phyloP scores from a whole-genome alignment of 345 rosid genomes.

The Eucalyptus urophylla region DNA sequence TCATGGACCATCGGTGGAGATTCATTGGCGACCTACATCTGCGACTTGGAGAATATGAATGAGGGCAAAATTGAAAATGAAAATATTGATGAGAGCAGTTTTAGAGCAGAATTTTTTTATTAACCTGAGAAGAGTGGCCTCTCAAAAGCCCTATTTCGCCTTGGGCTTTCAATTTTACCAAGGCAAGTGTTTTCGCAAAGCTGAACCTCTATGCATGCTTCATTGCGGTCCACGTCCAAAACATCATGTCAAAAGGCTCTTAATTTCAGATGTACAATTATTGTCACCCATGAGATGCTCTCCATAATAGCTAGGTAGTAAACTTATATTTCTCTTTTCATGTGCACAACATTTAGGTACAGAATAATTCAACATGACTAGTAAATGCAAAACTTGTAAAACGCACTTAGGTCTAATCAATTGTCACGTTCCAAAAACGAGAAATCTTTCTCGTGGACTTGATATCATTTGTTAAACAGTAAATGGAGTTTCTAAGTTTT shows the following conservation, averaged over 20 bases:
- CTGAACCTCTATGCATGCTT: neutral
- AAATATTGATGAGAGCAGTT: no score
- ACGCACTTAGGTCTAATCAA: neutral
- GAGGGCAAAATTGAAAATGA: neutral
- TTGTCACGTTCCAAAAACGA: neutral
- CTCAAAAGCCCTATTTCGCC: fast-evolving
- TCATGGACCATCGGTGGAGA: no score
- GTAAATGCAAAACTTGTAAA: neutral
- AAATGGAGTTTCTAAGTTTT: no score
- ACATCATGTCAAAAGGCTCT: neutral
- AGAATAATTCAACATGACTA: neutral
- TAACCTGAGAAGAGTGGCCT: fast-evolving
- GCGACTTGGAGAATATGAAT: no score
- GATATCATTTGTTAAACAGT: neutral
- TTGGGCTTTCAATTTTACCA: neutral
- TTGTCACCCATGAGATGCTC: neutral
- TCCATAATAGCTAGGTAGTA: neutral
- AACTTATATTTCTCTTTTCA: neutral
- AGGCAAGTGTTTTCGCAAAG: neutral
- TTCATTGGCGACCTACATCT: no score
- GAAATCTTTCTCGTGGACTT: neutral
- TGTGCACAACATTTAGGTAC: neutral
- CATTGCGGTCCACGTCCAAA: fast-evolving
- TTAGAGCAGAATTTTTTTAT: fast-evolving
- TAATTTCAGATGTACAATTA: neutral